Percentiles rank a stretch among this genome's conserved stretches.
Conservation (phyloP, 805 yeast species). For the Saturnispora zaruensis region DNA sequence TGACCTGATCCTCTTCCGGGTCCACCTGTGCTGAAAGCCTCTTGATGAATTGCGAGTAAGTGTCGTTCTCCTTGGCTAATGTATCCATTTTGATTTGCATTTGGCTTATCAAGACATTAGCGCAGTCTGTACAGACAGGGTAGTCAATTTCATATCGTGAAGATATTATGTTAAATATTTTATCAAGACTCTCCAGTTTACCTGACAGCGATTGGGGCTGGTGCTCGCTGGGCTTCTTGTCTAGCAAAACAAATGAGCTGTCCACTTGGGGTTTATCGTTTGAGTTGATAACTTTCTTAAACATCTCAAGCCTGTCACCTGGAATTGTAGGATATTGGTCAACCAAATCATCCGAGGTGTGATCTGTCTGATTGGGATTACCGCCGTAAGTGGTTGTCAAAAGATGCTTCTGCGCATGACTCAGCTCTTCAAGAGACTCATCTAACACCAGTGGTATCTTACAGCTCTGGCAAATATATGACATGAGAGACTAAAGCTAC, state of each 20-base stretch:
- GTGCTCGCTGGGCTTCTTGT: constrained; percentile 4
- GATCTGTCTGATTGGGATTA: constrained; percentile 5
- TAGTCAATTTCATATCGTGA: constrained; percentile 73
- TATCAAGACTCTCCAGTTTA: constrained; percentile 40
- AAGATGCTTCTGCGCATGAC: constrained; percentile 47
- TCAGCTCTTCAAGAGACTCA: constrained; percentile 42
- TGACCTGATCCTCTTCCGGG: constrained; percentile 35
- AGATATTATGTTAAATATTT: constrained; percentile 64
- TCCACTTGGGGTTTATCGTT: constrained; percentile 12
- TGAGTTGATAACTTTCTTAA: constrained; percentile 25
- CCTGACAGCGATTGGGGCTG: neutral
- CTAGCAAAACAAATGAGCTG: constrained; percentile 13
- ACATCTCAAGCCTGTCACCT: constrained; percentile 31
- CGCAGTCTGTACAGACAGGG: constrained; percentile 87
- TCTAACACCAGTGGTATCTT: constrained; percentile 49
- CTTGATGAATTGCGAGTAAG: constrained; percentile 63
- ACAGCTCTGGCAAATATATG: constrained; percentile 52
- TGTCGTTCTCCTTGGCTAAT: constrained; percentile 67
- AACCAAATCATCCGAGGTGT: constrained; percentile 12
- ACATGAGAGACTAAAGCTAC: constrained; percentile 14
- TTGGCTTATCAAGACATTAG: constrained; percentile 52
- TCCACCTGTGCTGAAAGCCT: constrained; percentile 53
- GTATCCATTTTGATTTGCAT: constrained; percentile 65
- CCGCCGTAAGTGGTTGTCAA: constrained; percentile 31
- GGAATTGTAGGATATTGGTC: constrained; percentile 30